Evolutionary conservation across 495 filamentous ascomycete genomes (phyloP).

Genomic region (Chaetomidium leptoderma): DNA sequence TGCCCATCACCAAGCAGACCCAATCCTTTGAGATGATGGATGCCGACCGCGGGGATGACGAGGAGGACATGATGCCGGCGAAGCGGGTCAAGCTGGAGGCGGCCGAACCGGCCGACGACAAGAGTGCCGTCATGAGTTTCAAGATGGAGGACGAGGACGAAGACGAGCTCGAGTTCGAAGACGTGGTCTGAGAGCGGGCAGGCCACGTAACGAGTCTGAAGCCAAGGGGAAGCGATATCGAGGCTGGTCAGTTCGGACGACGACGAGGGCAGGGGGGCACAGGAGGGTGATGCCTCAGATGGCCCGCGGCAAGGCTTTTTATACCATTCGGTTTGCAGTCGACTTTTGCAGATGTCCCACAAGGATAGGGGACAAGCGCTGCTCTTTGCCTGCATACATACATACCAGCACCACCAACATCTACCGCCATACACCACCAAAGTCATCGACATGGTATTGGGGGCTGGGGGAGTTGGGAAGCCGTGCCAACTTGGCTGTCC

Average conservation of each 20-base stretch:
- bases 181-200: constrained; percentile 50
- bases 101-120: constrained; percentile 28
- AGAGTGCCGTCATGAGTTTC: constrained; percentile 48
- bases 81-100: constrained; percentile 56
- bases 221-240: neutral
- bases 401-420: neutral
- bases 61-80: constrained; percentile 38
- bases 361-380: too few relatives aligned
- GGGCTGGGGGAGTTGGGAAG: too few relatives aligned
- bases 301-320: neutral
- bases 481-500: too few relatives aligned
- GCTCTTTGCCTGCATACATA: neutral
- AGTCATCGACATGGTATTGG: too few relatives aligned
- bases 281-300: constrained; percentile 7
- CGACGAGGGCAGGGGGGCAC: neutral
- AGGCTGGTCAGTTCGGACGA: neutral
- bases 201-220: too few relatives aligned
- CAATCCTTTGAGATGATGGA: constrained; percentile 13
- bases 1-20: constrained; percentile 33
- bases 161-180: constrained; percentile 63
- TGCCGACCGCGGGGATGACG: constrained; percentile 25
- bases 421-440: neutral
- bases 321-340: neutral
- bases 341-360: neutral
- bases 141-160: constrained; percentile 51